phyloP scores from a whole-genome alignment of 192 early-diverging fungal genomes.

The Irineochytrium annulatum region DNA sequence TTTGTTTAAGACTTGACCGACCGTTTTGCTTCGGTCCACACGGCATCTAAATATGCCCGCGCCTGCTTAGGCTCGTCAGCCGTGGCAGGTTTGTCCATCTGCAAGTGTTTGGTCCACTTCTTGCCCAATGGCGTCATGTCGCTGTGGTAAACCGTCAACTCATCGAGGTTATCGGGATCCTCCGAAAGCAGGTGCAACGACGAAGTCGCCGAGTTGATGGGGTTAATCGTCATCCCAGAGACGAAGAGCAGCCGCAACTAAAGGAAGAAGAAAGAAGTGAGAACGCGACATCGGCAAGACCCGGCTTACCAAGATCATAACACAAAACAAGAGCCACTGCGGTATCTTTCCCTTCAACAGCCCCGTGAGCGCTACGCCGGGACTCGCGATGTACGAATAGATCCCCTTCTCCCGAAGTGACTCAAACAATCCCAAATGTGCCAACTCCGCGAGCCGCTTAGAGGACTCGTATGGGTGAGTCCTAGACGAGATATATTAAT shows the following conservation, averaged over 20 bases:
- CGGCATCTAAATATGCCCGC: neutral
- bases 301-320: slow-evolving; percentile 14
- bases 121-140: neutral
- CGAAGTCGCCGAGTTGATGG: slow-evolving; percentile 37
- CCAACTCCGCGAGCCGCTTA: slow-evolving; percentile 44
- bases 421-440: slow-evolving; percentile 22
- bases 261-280: neutral
- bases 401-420: slow-evolving; percentile 22
- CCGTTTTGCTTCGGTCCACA: neutral
- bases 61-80: neutral
- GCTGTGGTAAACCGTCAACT: neutral
- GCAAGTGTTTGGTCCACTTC: neutral
- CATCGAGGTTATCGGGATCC: slow-evolving; percentile 11
- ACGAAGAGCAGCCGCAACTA: slow-evolving; percentile 39
- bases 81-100: neutral
- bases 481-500: slow-evolving; percentile 15
- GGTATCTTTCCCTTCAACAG: slow-evolving; percentile 22
- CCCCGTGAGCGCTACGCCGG: slow-evolving; percentile 37
- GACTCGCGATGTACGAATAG: slow-evolving; percentile 32
- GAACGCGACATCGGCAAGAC: neutral
- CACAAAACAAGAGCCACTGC: slow-evolving; percentile 4
- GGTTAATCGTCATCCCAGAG: slow-evolving; percentile 39
- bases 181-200: slow-evolving; percentile 21
- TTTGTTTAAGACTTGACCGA: too few species aligned
- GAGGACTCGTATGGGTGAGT: slow-evolving; percentile 46